Evolutionary conservation across 495 filamentous ascomycete species (phyloP), one percentile per base, ranked within the genome.

Genomic region (Penicillium ucsense): DNA sequence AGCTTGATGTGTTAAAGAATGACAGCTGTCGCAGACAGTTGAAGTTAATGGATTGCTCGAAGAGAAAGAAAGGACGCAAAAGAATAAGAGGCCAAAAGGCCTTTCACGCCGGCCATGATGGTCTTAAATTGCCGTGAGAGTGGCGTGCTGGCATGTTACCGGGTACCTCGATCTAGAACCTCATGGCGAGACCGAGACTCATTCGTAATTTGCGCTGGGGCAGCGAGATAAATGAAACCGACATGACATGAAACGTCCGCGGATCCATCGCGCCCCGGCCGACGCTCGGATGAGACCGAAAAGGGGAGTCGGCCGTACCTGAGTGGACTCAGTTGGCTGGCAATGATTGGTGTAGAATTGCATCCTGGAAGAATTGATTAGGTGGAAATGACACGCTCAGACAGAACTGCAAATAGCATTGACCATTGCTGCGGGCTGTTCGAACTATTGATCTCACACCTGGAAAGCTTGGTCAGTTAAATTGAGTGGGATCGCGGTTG

Each of bases 191-290:
- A 38, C 37, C 37, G 29, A 20, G 20, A 20, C 20, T 20, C 20
- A 20, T 20, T 20, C 31, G 37, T 46, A 40, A 51, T 49, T 55
- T 43, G 31, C 39, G 34, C 30, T 9, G 43, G 37, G 39, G 39
- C 43, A 43, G 38, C 35, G 38, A 47, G 38, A 52, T 57, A 62
- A 61, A 62, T 61, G 54, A 59, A 46, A 46, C 55, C 49, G 31
- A 44, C 45, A 45, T 5, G 10, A 58, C 37, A 30, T 66, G 65
- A 68, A 66, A 68, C 65, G 35, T 53, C 38, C 60, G 60, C 62
- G 54, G 59, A 60, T 48, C 52, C 39, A 29, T 28, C 36, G 31
- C 32, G 38, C 40, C 46, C 53, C 43, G 49, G 34, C 34, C 10
- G 41, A 54, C 27, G 38, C 50, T 51, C 54, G 54, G 56, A 38